Conservation (phyloP, 805 yeast species). For the Hermanozyma aechmeae region DNA sequence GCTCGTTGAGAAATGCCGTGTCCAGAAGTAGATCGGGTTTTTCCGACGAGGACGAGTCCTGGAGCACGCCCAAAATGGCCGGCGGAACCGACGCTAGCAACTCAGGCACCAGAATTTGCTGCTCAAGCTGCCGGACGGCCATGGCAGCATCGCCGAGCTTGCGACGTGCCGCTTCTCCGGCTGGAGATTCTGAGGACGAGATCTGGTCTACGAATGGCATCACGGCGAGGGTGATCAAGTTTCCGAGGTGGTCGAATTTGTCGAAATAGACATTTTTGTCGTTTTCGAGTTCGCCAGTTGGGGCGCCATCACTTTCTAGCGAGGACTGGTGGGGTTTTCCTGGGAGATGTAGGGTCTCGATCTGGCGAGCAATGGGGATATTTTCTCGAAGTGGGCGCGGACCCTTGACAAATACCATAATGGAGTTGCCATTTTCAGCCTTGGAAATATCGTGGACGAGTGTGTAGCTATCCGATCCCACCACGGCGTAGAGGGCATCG, state of each 20-base stretch:
- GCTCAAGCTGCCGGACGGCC: slow-evolving; percentile 51
- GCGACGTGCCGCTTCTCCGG: slow-evolving; percentile 14
- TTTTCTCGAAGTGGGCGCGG: slow-evolving; percentile 18
- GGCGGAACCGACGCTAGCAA: slow-evolving; percentile 45
- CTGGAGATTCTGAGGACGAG: slow-evolving; percentile 5
- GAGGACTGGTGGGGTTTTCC: no score
- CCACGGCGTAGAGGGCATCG: no score
- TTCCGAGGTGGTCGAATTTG: slow-evolving; percentile 44
- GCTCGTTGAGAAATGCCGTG: slow-evolving; percentile 48
- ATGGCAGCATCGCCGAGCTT: slow-evolving; percentile 3
- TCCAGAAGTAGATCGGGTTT: slow-evolving; percentile 22
- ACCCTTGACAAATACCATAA: slow-evolving; percentile 35
- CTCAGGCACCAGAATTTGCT: slow-evolving; percentile 61
- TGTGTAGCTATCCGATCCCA: no score
- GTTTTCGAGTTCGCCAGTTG: slow-evolving; percentile 3
- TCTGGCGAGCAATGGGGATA: slow-evolving; percentile 17
- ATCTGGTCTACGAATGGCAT: slow-evolving; percentile 60
- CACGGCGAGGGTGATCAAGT: slow-evolving; percentile 54
- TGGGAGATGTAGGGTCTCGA: slow-evolving; percentile 28
- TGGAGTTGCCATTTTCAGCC: slow-evolving; percentile 7
- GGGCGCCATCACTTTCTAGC: slow-evolving; percentile 4
- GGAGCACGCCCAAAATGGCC: slow-evolving; percentile 16
- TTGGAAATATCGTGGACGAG: no score
- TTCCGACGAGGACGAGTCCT: slow-evolving; percentile 21
- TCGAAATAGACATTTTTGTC: no score